Evolutionary conservation across 2,329 filamentous ascomycete species (phyloP).

Genomic region (Fusarium concolor): DNA sequence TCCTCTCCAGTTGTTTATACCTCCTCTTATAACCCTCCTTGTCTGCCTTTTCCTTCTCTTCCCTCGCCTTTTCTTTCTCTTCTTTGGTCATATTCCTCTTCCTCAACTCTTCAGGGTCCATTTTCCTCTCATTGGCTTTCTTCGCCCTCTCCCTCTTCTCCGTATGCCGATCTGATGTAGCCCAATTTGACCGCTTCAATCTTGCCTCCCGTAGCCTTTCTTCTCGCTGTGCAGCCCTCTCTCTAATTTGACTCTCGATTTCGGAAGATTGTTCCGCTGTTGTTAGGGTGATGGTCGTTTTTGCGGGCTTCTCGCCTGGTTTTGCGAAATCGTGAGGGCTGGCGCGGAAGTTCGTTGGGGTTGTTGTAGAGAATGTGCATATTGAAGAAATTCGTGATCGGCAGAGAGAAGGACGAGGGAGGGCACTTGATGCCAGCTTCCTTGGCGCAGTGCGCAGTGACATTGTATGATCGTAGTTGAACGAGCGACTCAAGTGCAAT

Average conservation of each 20-base stretch:
- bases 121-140: constrained; percentile 6
- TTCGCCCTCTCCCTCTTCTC: constrained; percentile 19
- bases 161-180: no score
- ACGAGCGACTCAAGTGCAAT: background rate
- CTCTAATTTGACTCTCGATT: background rate
- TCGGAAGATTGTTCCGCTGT: background rate
- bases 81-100: constrained; percentile 23
- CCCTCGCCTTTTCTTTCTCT: constrained; percentile 30
- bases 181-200: background rate
- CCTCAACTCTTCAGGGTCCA: background rate
- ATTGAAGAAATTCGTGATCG: background rate
- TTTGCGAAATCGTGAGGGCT: background rate
- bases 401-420: background rate
- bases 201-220: constrained; percentile 12
- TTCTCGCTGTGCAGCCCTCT: background rate
- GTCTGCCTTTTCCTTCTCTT: constrained; percentile 36
- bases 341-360: background rate
- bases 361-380: constrained; percentile 26
- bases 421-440: background rate
- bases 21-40: constrained; percentile 55
- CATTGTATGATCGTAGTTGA: constrained; percentile 7
- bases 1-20: constrained; percentile 59
- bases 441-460: background rate
- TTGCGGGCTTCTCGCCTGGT: background rate
- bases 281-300: background rate